Base-by-base conservation (phyloP, 345 rosid species). In the Hypericum androsaemum region DNA sequence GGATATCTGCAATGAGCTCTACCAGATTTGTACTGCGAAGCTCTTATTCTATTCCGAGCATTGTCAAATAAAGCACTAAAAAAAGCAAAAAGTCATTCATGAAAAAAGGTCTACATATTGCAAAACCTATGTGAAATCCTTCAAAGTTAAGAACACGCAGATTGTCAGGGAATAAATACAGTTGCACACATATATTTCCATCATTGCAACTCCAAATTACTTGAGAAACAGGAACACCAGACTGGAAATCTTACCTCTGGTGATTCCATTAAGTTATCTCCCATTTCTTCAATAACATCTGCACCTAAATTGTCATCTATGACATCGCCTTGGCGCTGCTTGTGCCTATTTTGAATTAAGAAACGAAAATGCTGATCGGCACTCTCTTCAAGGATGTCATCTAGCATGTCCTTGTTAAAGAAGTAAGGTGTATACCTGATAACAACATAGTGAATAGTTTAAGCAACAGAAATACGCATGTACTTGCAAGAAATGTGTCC, bases 381-480 rank as follows among this genome's bases (percentile, higher is more conserved):
- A 41, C 94, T 88, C 70, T 92, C 95, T 66, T 92, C 97, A 47
- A 88, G 95, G 72, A 92, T 85, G 78, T 77, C 80, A 74, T 92
- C 97, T 14, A 92, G 85, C 71, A 83, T 85, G 74, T 61, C 73
- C 69, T 92, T 88, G 74, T 92, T 86, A 42, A 92, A 92, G 77
- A 92, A 92, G 70, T 85, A 92, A 8, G 98, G 98, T 41, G 98
- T 85, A 68, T 88, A 83, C 98, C 98, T 88, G 77, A 60, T 17
- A 50, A 44, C 63, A 58, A 37, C 56, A 64, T 59, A 32, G 1
- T 42, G 4, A 63, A 45, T 11, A 44, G 14, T 35, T 10, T 46
- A 60, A 59, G 63, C 62, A 66, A n/a, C 57, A 60, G 7, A 32
- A 5, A 60, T 10, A 40, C 15, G 22, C 41, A 14, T 42, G 32